These are phyloP conservation scores for Fusarium sp. DNA, from an alignment of 2,329 filamentous ascomycete species.

Conservation along the genomic window DNA sequence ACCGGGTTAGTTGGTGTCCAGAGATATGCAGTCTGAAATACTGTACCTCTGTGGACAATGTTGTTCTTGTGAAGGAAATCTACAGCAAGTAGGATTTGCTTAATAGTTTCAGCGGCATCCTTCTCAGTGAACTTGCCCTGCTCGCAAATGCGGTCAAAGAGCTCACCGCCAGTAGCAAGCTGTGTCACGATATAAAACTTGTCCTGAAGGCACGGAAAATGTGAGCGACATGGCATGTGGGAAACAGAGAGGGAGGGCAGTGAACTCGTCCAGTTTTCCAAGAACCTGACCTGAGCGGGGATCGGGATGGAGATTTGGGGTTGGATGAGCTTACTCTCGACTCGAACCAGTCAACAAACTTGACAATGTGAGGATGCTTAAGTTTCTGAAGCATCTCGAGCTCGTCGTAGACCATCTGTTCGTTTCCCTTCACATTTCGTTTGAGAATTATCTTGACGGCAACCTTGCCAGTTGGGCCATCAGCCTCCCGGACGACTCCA, in stretches of 20 bases:
- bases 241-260: background rate
- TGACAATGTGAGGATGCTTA: conserved; percentile 94
- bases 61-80: conserved; percentile 94
- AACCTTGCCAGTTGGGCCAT: conserved; percentile 82
- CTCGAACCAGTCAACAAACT: conserved; percentile 99
- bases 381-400: conserved; percentile 90
- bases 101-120: conserved; percentile 94
- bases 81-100: conserved; percentile 90
- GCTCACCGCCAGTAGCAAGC: conserved; percentile 91
- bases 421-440: conserved; percentile 98
- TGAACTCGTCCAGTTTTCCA: background rate
- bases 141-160: conserved; percentile 98
- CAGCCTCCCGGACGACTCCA: conserved; percentile 95
- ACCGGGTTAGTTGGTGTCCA: conserved; percentile 1
- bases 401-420: conserved; percentile 99
- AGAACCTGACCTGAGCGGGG: background rate
- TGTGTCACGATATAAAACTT: conserved; percentile 99
- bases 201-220: conserved; percentile 65
- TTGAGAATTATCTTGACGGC: conserved; percentile 99
- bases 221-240: conserved; percentile 14
- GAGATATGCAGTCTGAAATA: background rate
- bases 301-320: background rate
- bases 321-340: conserved; percentile 73
- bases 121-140: conserved; percentile 98
- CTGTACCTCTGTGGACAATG: conserved; percentile 89